Conservation (phyloP, 495 filamentous ascomycete genomes). For the Aspergillus egyptiacus region DNA sequence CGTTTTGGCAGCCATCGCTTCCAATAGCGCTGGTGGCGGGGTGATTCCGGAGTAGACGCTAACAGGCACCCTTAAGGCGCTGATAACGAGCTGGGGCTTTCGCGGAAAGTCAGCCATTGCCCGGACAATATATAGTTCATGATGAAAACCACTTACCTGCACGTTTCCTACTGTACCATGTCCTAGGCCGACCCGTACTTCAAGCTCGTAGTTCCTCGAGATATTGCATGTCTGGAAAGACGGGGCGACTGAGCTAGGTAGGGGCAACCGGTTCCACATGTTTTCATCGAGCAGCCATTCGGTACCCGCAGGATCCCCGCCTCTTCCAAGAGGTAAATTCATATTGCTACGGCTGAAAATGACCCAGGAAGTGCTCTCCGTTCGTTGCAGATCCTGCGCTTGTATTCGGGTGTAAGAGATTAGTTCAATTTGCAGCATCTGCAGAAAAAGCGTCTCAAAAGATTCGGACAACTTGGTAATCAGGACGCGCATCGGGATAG, state of each 20-base stretch:
- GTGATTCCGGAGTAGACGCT: constrained; percentile 84
- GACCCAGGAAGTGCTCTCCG: constrained; percentile 62
- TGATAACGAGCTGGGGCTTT: constrained; percentile 62
- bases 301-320: constrained; percentile 53
- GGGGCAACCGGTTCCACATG: constrained; percentile 60
- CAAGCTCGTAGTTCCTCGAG: constrained; percentile 70
- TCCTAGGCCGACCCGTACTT: constrained; percentile 69
- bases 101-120: constrained; percentile 5
- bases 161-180: constrained; percentile 46
- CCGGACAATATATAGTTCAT: not conserved
- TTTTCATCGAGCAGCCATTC: constrained; percentile 59
- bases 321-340: constrained; percentile 51
- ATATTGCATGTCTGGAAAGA: constrained; percentile 89
- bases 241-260: constrained; percentile 82
- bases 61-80: constrained; percentile 72
- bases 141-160: constrained; percentile 39
- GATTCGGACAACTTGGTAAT: constrained; percentile 65
- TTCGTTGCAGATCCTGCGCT: constrained; percentile 63
- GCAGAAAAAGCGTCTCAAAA: constrained; percentile 61
- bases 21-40: constrained; percentile 70
- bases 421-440: constrained; percentile 72
- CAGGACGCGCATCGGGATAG: constrained; percentile 74
- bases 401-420: constrained; percentile 71
- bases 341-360: constrained; percentile 63
- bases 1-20: constrained; percentile 50